phyloP scores from a whole-genome alignment of 768 basidiomycete species.

The Tylopilus vinaceipallidus region DNA sequence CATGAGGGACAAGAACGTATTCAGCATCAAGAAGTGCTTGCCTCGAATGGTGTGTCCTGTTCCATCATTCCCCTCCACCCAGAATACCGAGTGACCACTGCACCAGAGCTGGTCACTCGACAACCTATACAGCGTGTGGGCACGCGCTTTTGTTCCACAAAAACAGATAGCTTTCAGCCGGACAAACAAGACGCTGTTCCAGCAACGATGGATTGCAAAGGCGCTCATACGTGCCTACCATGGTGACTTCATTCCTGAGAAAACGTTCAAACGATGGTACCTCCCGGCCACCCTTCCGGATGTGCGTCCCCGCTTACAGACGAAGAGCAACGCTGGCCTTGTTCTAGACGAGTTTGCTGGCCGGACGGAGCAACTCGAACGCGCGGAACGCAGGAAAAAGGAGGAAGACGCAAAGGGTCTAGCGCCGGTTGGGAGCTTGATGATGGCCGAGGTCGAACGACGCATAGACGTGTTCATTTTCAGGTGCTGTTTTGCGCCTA shows the following conservation, averaged over 20 bases:
- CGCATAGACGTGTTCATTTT: slow-evolving; percentile 92
- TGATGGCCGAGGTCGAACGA: slow-evolving; percentile 94
- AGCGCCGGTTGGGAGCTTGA: slow-evolving; percentile 92
- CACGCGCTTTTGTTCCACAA: slow-evolving; percentile 56
- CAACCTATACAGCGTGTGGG: slow-evolving; percentile 89
- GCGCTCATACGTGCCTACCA: slow-evolving; percentile 90
- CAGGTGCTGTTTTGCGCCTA: slow-evolving; percentile 81
- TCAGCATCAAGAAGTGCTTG: slow-evolving; percentile 50
- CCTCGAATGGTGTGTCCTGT: slow-evolving; percentile 68
- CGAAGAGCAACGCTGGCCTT: slow-evolving; percentile 36
- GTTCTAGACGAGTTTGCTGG: slow-evolving; percentile 58
- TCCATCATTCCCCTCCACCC: background rate
- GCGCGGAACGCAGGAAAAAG: slow-evolving; percentile 44
- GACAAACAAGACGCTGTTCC: slow-evolving; percentile 67
- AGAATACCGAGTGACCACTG: background rate
- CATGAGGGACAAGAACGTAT: slow-evolving; percentile 51
- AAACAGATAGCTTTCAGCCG: slow-evolving; percentile 53
- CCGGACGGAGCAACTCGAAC: slow-evolving; percentile 43
- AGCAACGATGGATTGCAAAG: slow-evolving; percentile 90
- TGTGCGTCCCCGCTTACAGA: slow-evolving; percentile 59
- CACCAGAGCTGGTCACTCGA: slow-evolving; percentile 81
- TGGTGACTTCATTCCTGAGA: slow-evolving; percentile 90
- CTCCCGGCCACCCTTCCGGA: slow-evolving; percentile 85
- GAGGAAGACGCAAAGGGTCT: slow-evolving; percentile 60
- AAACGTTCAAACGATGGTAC: slow-evolving; percentile 93